A percentile compares a stretch with the other conserved stretches of the same genome.
phyloP scores from a whole-genome alignment of 352 stramenopile species.

The Globisporangium okanoganense region DNA sequence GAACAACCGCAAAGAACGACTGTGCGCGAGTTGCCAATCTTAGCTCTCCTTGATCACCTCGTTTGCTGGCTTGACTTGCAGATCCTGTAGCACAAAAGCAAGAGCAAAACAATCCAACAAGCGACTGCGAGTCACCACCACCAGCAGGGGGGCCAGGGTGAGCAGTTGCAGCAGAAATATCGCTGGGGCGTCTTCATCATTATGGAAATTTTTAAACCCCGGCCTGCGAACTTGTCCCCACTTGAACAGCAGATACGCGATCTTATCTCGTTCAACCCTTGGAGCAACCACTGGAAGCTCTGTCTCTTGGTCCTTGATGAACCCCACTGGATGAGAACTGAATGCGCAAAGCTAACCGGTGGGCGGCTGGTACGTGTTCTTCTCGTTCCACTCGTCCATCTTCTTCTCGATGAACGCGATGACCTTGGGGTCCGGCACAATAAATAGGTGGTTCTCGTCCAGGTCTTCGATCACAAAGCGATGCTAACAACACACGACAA shows the following conservation, averaged over 20 bases:
- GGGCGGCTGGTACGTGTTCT: constrained; percentile 83
- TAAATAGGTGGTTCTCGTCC: constrained; percentile 84
- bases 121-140: too few relatives aligned
- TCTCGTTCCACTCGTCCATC: constrained; percentile 89
- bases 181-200: not conserved
- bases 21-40: too few relatives aligned
- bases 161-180: not conserved
- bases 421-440: constrained; percentile 76
- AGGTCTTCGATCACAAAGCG: constrained; percentile 87
- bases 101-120: too few relatives aligned
- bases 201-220: constrained; percentile 1
- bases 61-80: too few relatives aligned
- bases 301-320: not conserved
- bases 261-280: not conserved
- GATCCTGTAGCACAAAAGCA: too few relatives aligned
- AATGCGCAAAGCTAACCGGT: constrained; percentile 34
- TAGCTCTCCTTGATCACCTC: too few relatives aligned
- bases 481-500: constrained; percentile 28
- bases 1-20: too few relatives aligned
- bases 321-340: not conserved
- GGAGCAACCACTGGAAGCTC: not conserved
- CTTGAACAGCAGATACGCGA: not conserved
- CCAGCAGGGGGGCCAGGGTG: too few relatives aligned
- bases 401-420: constrained; percentile 86
- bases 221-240: not conserved